Conservation (phyloP, 495 filamentous ascomycete species). For the Lophiotrema nucula region DNA sequence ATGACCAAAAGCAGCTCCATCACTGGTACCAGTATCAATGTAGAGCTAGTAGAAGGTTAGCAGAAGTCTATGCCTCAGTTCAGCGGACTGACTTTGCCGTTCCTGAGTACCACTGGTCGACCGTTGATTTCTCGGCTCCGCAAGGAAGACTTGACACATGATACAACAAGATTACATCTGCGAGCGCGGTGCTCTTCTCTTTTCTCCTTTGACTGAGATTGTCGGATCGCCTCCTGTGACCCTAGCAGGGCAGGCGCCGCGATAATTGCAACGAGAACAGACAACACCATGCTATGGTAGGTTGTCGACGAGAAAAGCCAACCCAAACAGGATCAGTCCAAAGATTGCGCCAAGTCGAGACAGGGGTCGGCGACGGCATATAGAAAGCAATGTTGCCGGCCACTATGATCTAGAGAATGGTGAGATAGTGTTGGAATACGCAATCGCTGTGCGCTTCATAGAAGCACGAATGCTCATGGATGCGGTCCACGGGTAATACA, state of each 20-base stretch:
- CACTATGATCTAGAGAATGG: too few relatives aligned
- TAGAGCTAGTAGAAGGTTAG: conserved; percentile 28
- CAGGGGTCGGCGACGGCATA: too few relatives aligned
- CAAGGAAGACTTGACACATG: conserved; percentile 32
- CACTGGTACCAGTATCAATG: conserved; percentile 34
- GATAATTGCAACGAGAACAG: conserved; percentile 33
- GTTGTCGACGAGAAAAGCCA: too few relatives aligned
- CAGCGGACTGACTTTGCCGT: conserved; percentile 27
- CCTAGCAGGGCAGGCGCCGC: conserved; percentile 37
- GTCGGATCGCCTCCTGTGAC: conserved; percentile 39
- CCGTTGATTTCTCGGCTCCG: conserved; percentile 35
- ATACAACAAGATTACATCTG: conserved; percentile 36
- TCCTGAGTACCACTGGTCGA: conserved; percentile 34
- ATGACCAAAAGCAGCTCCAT: conserved; percentile 27
- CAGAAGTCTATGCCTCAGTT: background rate
- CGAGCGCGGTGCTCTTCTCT: conserved; percentile 40
- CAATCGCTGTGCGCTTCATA: too few relatives aligned
- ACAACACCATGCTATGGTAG: conserved; percentile 37
- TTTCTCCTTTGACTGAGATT: conserved; percentile 36
- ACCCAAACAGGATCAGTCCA: too few relatives aligned
- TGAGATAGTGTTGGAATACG: too few relatives aligned
- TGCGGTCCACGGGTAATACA: too few relatives aligned
- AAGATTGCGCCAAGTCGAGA: too few relatives aligned
- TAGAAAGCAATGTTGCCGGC: too few relatives aligned
- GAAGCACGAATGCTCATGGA: too few relatives aligned